These are phyloP conservation scores for Skeletonema potamos DNA, from an alignment of 108 stramenopile genomes.

Conservation along the genomic window DNA sequence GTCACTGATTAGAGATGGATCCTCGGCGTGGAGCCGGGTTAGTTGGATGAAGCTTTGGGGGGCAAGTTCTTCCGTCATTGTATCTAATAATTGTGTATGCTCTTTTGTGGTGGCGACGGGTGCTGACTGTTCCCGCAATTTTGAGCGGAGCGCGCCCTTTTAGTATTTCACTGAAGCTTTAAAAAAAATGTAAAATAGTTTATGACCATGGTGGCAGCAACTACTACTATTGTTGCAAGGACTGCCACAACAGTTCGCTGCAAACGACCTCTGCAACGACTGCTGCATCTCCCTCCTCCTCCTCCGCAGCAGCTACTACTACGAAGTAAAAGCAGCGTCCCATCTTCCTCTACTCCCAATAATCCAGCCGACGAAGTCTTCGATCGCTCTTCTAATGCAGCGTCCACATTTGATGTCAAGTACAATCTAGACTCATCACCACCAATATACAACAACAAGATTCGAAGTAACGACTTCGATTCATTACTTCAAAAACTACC, in stretches of 20 bases:
- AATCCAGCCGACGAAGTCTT: conserved; percentile 4
- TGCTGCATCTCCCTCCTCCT: background rate
- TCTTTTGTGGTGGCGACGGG: too few species aligned
- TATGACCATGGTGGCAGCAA: background rate
- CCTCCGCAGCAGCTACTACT: background rate
- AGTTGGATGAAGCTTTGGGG: conserved; percentile 42
- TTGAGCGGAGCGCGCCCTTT: too few species aligned
- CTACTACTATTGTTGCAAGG: background rate
- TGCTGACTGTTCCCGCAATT: too few species aligned
- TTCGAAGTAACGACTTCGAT: background rate
- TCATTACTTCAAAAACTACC: background rate
- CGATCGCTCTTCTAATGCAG: conserved; percentile 21
- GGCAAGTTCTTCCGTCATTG: conserved; percentile 14
- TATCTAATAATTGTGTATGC: background rate
- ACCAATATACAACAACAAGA: background rate
- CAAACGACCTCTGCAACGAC: background rate
- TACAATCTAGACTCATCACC: background rate
- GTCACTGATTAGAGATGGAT: conserved; percentile 26
- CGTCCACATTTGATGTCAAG: conserved; percentile 20
- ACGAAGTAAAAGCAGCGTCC: conserved; percentile 14
- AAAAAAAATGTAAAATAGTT: too few species aligned
- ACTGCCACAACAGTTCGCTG: background rate
- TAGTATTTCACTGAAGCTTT: too few species aligned
- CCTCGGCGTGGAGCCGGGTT: conserved; percentile 27
- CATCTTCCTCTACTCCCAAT: background rate